These are phyloP conservation scores for Leccinellum albellum DNA, from an alignment of 768 basidiomycete genomes.

Conservation along the genomic window DNA sequence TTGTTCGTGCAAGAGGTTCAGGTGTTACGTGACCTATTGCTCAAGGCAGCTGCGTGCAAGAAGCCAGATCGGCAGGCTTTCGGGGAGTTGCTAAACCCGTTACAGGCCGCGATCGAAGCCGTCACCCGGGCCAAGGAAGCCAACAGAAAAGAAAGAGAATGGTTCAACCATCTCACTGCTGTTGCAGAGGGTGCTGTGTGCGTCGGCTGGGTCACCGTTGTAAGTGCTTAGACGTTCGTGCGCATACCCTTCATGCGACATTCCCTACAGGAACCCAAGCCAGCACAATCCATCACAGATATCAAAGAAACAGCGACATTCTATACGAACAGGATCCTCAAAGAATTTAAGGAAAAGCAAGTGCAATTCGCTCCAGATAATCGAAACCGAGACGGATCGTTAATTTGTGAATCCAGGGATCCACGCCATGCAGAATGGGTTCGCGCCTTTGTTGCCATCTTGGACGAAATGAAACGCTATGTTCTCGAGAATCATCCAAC, in stretches of 20 bases:
- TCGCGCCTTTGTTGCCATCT: slow-evolving; percentile 57
- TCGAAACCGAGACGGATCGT: background rate
- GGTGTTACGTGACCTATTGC: slow-evolving; percentile 66
- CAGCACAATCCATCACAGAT: slow-evolving; percentile 73
- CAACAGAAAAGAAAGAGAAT: slow-evolving; percentile 74
- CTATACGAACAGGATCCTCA: slow-evolving; percentile 86
- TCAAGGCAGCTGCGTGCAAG: slow-evolving; percentile 65
- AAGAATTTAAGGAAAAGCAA: slow-evolving; percentile 91
- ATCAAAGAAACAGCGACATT: slow-evolving; percentile 84
- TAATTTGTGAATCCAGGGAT: slow-evolving; percentile 52
- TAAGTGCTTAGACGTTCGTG: slow-evolving; percentile 37
- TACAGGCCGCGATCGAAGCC: slow-evolving; percentile 68
- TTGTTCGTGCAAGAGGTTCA: slow-evolving; percentile 65
- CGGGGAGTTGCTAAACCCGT: slow-evolving; percentile 56
- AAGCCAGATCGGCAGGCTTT: slow-evolving; percentile 69
- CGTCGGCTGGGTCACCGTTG: slow-evolving; percentile 85
- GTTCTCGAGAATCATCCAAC: slow-evolving; percentile 82
- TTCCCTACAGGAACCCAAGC: slow-evolving; percentile 58
- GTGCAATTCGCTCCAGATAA: slow-evolving; percentile 22
- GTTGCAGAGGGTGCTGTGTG: slow-evolving; percentile 79
- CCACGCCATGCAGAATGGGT: slow-evolving; percentile 88
- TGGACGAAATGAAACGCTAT: slow-evolving; percentile 81
- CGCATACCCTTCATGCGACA: background rate
- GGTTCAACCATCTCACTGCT: slow-evolving; percentile 74
- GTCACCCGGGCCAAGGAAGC: slow-evolving; percentile 82